Evolutionary conservation across 345 rosid genomes (phyloP), one percentile per base, ranked within the genome.

Genomic region (Eucalyptus fibrosa): DNA sequence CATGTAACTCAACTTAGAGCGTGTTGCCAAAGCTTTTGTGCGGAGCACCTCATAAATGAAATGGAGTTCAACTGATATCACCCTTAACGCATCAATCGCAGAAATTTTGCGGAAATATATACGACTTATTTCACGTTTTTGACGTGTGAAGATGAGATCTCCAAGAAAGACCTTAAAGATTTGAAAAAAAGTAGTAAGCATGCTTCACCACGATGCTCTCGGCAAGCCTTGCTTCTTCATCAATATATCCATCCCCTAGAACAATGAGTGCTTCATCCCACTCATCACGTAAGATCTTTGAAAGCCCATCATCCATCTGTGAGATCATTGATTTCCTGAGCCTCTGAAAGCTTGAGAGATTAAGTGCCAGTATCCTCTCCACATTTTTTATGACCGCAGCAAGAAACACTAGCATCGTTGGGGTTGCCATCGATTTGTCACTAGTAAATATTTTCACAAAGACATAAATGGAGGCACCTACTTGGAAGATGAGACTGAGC

Each of bases 101-200:
- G 50, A 50, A 50, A 50, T 50, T 50, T 50, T 13, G 50, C 50
- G 16, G 19, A 62, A 30, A 30, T 62, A 62, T 50, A 0, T 1
- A 1, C 4, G 10, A 1, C 77, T n/a, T 0, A 1, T 4, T 16
- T 7, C 1, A 17, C 37, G 21, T 14, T 65, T 1, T 30, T 2
- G 0, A 15, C 4, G 0, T 65, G 18, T 15, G 1, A 14, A n/a
- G 21, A 65, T 50, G 77, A 65, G 19, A n/a, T 65, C 77, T 65
- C 16, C 1, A 18, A 65, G 3, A 1, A 67, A n/a, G 21, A 67
- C 19, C 1, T 15, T n/a, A 67, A n/a, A 67, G 1, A 67, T n/a
- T 4, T n/a, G 1, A 37, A 37, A 37, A 37, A 4, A 37, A 37
- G 37, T 37, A 3, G 4, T 37, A 4, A 37, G 37, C 37, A n/a